These are phyloP conservation scores for Podila epigama DNA, from an alignment of 192 early-diverging fungal genomes.

Conservation along the genomic window DNA sequence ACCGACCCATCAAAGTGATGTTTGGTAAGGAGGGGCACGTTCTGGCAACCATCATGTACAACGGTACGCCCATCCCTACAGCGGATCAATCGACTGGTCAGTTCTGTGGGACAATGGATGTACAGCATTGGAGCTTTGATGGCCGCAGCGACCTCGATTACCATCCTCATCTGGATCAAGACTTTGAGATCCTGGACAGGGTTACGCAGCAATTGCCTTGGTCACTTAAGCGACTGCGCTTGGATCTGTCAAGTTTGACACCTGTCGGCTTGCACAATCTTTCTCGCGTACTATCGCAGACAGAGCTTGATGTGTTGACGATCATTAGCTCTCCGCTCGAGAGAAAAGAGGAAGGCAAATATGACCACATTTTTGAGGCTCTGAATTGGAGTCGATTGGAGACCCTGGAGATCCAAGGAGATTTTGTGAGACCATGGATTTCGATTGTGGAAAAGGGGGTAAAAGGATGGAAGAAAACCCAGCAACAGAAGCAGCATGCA, in stretches of 20 bases:
- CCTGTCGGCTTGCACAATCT: not conserved
- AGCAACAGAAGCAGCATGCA: not conserved
- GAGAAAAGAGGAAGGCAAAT: not conserved
- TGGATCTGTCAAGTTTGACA: not conserved
- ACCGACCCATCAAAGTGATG: not conserved
- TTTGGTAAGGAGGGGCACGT: not conserved
- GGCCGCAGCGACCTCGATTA: not conserved
- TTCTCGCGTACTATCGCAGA: not conserved
- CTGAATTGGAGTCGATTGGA: not conserved
- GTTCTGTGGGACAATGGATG: not conserved
- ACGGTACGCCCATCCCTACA: not conserved
- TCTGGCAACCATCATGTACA: not conserved
- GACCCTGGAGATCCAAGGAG: not conserved
- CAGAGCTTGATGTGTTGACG: not conserved
- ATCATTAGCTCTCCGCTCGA: not conserved
- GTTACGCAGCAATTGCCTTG: not conserved
- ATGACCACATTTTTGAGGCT: not conserved
- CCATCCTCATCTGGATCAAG: not conserved
- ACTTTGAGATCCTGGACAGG: not conserved
- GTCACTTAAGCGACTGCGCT: not conserved
- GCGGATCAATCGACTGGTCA: not conserved
- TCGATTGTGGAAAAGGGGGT: not conserved
- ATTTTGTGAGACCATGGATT: not conserved
- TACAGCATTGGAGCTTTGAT: not conserved
- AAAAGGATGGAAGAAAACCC: not conserved